Evolutionary conservation across 1,284 basidiomycete genomes (phyloP).

Genomic region (Cystobasidium pallidum): DNA sequence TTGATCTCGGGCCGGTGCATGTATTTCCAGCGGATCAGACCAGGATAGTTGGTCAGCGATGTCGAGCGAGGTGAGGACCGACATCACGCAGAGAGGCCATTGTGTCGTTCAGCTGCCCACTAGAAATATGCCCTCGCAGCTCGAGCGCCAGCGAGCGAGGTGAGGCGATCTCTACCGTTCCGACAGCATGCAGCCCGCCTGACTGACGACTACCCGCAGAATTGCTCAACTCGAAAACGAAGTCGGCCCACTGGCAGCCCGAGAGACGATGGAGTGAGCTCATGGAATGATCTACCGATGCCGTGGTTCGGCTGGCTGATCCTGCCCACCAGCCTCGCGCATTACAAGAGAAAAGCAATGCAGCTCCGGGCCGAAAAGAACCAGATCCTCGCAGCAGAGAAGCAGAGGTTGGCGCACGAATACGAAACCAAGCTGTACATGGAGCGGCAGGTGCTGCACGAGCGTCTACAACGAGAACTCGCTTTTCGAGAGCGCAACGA

Average conservation of each 20-base stretch:
- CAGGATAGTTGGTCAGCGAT: background rate
- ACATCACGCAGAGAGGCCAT: background rate
- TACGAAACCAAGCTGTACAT: background rate
- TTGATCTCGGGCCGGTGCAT: no score
- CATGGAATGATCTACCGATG: background rate
- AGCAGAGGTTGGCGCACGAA: constrained; percentile 12
- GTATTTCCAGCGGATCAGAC: no score
- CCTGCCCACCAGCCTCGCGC: constrained; percentile 6
- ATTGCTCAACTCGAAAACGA: constrained; percentile 10
- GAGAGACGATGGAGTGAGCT: constrained; percentile 5
- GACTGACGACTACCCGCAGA: background rate
- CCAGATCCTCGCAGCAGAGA: constrained; percentile 9
- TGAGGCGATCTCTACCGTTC: background rate
- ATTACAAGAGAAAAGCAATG: constrained; percentile 2
- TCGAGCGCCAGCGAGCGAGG: constrained; percentile 12
- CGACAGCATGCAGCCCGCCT: constrained; percentile 4
- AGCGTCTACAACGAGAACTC: constrained; percentile 25
- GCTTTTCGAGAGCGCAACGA: constrained; percentile 15
- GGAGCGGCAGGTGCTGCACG: constrained; percentile 27
- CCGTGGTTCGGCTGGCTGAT: background rate
- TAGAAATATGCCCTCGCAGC: background rate
- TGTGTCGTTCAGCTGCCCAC: background rate
- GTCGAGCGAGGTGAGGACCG: background rate
- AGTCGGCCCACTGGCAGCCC: constrained; percentile 2
- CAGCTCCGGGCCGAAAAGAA: constrained; percentile 12